phyloP scores from a whole-genome alignment of 2,329 filamentous ascomycete species.

The Leptosphaerulina australis region DNA sequence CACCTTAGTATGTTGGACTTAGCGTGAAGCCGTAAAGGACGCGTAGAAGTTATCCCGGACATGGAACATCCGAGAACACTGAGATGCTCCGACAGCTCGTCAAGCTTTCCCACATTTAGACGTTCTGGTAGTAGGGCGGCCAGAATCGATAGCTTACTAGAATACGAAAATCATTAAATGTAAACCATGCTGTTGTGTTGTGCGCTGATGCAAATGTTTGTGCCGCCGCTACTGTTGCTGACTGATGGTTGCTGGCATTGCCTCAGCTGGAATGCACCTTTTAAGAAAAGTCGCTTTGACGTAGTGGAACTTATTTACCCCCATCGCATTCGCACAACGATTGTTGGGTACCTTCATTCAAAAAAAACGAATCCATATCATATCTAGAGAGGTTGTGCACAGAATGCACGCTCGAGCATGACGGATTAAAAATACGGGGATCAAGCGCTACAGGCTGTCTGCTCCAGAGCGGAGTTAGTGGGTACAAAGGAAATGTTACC shows the following conservation, averaged over 20 bases:
- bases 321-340: background rate
- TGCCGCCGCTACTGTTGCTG: background rate
- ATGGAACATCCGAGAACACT: constrained; percentile 5
- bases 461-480: constrained; percentile 2
- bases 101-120: constrained; percentile 7
- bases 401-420: background rate
- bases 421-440: constrained; percentile 2
- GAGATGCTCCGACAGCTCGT: constrained; percentile 6
- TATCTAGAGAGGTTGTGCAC: background rate
- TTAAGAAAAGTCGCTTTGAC: background rate
- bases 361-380: background rate
- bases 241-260: background rate
- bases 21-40: constrained; percentile 2
- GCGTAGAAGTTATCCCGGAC: constrained; percentile 7
- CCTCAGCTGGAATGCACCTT: background rate
- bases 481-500: constrained; percentile 9
- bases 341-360: background rate
- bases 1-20: constrained; percentile 2
- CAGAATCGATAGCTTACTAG: constrained; percentile 11
- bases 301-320: background rate
- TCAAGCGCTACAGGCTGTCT: constrained; percentile 5
- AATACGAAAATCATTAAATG: constrained; percentile 16
- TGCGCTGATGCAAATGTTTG: constrained; percentile 1
- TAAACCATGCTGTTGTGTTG: constrained; percentile 4
- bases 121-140: constrained; percentile 8